phyloP scores from a whole-genome alignment of 768 basidiomycete species.

The Mrakia frigida region DNA sequence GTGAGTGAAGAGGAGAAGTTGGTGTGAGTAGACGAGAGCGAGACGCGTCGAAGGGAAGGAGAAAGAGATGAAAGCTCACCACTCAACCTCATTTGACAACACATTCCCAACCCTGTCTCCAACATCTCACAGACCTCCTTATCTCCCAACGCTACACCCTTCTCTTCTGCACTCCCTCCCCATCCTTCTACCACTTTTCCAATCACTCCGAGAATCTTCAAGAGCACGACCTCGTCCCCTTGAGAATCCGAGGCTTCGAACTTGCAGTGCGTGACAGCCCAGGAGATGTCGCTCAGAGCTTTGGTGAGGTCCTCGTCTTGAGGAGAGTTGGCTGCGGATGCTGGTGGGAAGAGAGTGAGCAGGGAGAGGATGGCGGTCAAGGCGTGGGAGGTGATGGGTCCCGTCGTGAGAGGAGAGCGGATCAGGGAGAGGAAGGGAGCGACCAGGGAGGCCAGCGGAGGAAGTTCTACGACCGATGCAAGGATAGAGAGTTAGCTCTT shows the following conservation, averaged over 20 bases:
- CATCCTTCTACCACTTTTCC: constrained; percentile 64
- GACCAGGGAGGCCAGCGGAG: constrained; percentile 60
- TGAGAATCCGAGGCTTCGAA: constrained; percentile 96
- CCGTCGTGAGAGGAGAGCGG: constrained; percentile 87
- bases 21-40: not conserved
- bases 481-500: not conserved
- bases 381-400: constrained; percentile 93
- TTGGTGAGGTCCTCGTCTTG: constrained; percentile 21
- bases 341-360: constrained; percentile 49
- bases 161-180: constrained; percentile 51
- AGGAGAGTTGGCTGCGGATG: not conserved
- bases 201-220: constrained; percentile 85
- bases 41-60: not conserved
- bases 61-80: constrained; percentile 56
- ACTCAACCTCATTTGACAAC: constrained; percentile 92
- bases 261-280: constrained; percentile 88
- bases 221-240: constrained; percentile 92
- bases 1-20: not conserved
- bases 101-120: constrained; percentile 93
- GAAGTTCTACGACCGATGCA: not conserved
- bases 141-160: constrained; percentile 65
- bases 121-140: constrained; percentile 97
- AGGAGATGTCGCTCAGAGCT: constrained; percentile 76
- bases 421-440: constrained; percentile 89
- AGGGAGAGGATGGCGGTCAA: constrained; percentile 82